These are phyloP conservation scores for Volutella citrinella DNA, from an alignment of 2,329 filamentous ascomycete genomes.

Conservation along the genomic window DNA sequence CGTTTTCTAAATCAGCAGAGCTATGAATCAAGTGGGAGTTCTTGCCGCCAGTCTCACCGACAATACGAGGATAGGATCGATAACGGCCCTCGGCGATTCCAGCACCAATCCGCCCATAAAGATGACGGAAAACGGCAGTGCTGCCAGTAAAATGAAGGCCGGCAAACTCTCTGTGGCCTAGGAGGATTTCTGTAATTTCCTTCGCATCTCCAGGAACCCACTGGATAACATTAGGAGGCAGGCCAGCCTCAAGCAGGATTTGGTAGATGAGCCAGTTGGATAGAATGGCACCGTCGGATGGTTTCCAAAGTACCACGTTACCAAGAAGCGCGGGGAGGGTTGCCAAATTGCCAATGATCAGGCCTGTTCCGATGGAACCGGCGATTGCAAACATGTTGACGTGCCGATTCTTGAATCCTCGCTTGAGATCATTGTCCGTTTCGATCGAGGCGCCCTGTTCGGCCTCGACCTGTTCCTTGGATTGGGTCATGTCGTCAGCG, in stretches of 20 bases:
- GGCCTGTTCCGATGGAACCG: no score
- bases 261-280: slow-evolving; percentile 88
- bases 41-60: slow-evolving; percentile 89
- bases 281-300: slow-evolving; percentile 78
- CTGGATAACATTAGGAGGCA: slow-evolving; percentile 86
- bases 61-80: slow-evolving; percentile 79
- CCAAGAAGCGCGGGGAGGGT: slow-evolving; percentile 83
- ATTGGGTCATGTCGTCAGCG: no score
- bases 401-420: no score
- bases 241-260: slow-evolving; percentile 85
- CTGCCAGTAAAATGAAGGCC: slow-evolving; percentile 94
- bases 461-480: no score
- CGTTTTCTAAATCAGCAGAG: slow-evolving; percentile 74
- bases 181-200: slow-evolving; percentile 73
- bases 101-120: slow-evolving; percentile 81
- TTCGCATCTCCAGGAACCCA: slow-evolving; percentile 87
- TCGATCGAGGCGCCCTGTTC: no score
- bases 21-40: slow-evolving; percentile 86
- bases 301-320: slow-evolving; percentile 96
- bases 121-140: slow-evolving; percentile 82
- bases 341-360: slow-evolving; percentile 84
- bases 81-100: slow-evolving; percentile 81
- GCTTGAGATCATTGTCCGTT: no score
- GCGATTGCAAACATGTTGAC: no score
- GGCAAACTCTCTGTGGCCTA: slow-evolving; percentile 76